Percentiles rank a stretch among this genome's conserved stretches.
These are phyloP conservation scores for Phyllosticta citrichinensis DNA, from an alignment of 2,329 filamentous ascomycete genomes.

Conservation along the genomic window DNA sequence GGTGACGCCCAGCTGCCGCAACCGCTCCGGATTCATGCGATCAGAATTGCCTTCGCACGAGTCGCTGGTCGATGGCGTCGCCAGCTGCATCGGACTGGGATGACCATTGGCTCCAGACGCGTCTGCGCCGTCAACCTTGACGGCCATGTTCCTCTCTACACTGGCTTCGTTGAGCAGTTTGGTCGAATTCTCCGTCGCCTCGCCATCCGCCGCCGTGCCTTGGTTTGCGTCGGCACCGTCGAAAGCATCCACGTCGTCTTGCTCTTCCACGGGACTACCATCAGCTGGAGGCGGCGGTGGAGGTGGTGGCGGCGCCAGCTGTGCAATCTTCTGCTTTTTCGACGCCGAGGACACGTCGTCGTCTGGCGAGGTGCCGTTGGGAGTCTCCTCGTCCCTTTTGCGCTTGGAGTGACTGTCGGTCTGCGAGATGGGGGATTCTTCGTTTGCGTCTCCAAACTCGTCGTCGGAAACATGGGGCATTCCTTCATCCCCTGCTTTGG, in stretches of 20 bases:
- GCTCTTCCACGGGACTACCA: slow-evolving; percentile 19
- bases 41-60: slow-evolving; percentile 21
- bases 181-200: not conserved
- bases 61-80: slow-evolving; percentile 32
- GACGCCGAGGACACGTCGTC: slow-evolving; percentile 19
- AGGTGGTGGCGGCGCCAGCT: slow-evolving; percentile 29
- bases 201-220: not conserved
- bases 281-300: slow-evolving; percentile 29
- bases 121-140: slow-evolving; percentile 1
- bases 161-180: not conserved
- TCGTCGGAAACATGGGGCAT: slow-evolving; percentile 16
- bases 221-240: slow-evolving; percentile 8
- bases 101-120: slow-evolving; percentile 14
- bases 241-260: slow-evolving; percentile 9
- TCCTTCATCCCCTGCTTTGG: slow-evolving; percentile 15
- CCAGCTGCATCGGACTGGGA: slow-evolving; percentile 33
- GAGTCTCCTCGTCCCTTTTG: slow-evolving; percentile 24
- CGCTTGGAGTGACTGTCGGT: slow-evolving; percentile 22
- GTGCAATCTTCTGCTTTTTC: slow-evolving; percentile 23
- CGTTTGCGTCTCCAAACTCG: slow-evolving; percentile 12
- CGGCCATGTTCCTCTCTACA: not conserved
- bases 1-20: slow-evolving; percentile 17
- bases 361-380: not conserved
- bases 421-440: slow-evolving; percentile 15
- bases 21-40: slow-evolving; percentile 26